phyloP scores from a whole-genome alignment of 441 rosid species.

The Eutrema salsugineum region DNA sequence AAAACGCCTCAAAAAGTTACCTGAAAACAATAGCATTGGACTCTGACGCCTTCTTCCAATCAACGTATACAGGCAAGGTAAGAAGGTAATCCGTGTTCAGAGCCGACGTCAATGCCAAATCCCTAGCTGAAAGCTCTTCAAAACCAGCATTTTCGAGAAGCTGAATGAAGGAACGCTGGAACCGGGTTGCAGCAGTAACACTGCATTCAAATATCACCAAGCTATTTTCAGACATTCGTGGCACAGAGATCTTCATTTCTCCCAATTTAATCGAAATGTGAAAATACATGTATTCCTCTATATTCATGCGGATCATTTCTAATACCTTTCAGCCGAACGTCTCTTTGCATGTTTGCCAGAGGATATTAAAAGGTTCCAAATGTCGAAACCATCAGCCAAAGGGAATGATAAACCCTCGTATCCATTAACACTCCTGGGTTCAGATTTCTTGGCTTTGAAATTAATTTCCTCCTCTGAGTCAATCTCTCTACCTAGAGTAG shows the following conservation, averaged over 20 bases:
- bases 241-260: not conserved
- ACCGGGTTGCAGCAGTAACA: slow-evolving; percentile 73
- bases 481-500: slow-evolving; percentile 24
- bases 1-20: slow-evolving; percentile 29
- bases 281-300: not conserved
- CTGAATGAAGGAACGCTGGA: slow-evolving; percentile 92
- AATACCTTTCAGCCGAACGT: slow-evolving; percentile 36
- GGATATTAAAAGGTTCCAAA: slow-evolving; percentile 52
- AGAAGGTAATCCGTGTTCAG: slow-evolving; percentile 92
- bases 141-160: slow-evolving; percentile 87
- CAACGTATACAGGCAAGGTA: slow-evolving; percentile 85
- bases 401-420: slow-evolving; percentile 33
- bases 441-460: slow-evolving; percentile 34
- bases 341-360: slow-evolving; percentile 36
- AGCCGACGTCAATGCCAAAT: slow-evolving; percentile 85
- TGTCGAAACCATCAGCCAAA: slow-evolving; percentile 55
- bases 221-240: not conserved
- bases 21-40: slow-evolving; percentile 93
- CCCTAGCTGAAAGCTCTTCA: slow-evolving; percentile 86
- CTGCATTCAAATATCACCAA: slow-evolving; percentile 39
- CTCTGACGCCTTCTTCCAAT: slow-evolving; percentile 87
- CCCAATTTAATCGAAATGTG: not conserved
- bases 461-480: slow-evolving; percentile 26
- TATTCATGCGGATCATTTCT: no score
- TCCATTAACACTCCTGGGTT: slow-evolving; percentile 24